Percentiles rank a stretch among this genome's conserved stretches.
Evolutionary conservation across 495 filamentous ascomycete species (phyloP).

Genomic region (Penicillium mononematosum): DNA sequence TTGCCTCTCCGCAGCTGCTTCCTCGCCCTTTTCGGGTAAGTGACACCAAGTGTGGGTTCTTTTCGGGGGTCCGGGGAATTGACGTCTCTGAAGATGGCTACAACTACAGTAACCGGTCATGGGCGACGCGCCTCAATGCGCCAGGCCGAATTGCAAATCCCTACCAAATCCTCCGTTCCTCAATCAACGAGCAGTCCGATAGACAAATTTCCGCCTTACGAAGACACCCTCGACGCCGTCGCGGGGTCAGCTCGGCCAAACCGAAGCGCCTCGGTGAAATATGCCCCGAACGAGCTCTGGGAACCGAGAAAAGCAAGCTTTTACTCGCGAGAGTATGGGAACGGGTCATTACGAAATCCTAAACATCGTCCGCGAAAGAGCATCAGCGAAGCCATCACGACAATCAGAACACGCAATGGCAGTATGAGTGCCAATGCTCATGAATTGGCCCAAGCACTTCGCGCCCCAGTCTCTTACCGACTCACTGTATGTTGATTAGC

Average conservation of each 20-base stretch:
- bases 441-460: conserved; percentile 87
- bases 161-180: conserved; percentile 28
- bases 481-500: conserved; percentile 65
- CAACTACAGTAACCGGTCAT: conserved; percentile 45
- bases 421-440: conserved; percentile 91
- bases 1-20: conserved; percentile 3
- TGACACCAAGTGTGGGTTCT: neutral
- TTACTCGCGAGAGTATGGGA: conserved; percentile 36
- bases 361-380: conserved; percentile 76
- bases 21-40: conserved; percentile 12
- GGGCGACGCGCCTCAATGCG: conserved; percentile 46
- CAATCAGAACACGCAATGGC: conserved; percentile 69
- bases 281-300: conserved; percentile 37
- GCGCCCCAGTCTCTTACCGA: conserved; percentile 83
- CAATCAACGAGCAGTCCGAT: conserved; percentile 41
- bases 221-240: conserved; percentile 37
- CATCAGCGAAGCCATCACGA: conserved; percentile 78
- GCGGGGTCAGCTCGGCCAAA: conserved; percentile 24
- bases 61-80: neutral
- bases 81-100: conserved; percentile 35
- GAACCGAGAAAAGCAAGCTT: conserved; percentile 35
- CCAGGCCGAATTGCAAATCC: conserved; percentile 40
- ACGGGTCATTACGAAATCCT: conserved; percentile 47
- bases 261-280: conserved; percentile 34
- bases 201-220: conserved; percentile 47